phyloP scores from a whole-genome alignment of 345 rosid species.

The Eucalyptus urophylla region DNA sequence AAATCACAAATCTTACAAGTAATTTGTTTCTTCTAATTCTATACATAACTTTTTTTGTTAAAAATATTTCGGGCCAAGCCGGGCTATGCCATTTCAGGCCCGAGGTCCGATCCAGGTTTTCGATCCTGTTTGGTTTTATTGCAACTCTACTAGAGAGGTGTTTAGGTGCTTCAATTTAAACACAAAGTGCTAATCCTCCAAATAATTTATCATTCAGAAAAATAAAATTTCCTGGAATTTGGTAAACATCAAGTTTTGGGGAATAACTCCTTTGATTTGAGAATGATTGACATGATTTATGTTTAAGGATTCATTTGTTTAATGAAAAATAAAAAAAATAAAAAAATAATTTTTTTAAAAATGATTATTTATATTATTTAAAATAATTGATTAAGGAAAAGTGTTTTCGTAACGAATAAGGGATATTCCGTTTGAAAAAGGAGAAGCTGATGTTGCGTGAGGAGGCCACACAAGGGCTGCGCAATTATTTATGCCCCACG shows the following conservation, averaged over 20 bases:
- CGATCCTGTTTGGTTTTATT: accelerated
- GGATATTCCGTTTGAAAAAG: not conserved
- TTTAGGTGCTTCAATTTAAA: not conserved
- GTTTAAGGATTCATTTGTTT: not conserved
- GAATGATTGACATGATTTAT: not conserved
- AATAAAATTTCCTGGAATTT: accelerated
- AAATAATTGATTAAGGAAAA: not conserved
- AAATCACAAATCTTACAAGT: too few relatives aligned
- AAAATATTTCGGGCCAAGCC: accelerated
- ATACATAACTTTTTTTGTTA: too few relatives aligned
- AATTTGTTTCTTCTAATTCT: too few relatives aligned
- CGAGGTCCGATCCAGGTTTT: accelerated
- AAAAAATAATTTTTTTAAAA: not conserved
- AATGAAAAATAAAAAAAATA: too few relatives aligned
- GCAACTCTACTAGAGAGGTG: not conserved
- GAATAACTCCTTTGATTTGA: not conserved
- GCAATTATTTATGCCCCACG: not conserved
- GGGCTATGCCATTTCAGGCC: accelerated
- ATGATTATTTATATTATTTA: accelerated
- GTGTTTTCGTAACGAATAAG: not conserved
- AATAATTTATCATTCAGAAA: not conserved
- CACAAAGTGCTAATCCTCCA: not conserved
- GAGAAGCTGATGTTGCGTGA: not conserved
- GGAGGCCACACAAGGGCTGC: not conserved
- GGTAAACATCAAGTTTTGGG: not conserved